Evolutionary conservation across 2,329 filamentous ascomycete genomes (phyloP), one percentile per base, ranked within the genome.

Genomic region (Fulvia fulva): DNA sequence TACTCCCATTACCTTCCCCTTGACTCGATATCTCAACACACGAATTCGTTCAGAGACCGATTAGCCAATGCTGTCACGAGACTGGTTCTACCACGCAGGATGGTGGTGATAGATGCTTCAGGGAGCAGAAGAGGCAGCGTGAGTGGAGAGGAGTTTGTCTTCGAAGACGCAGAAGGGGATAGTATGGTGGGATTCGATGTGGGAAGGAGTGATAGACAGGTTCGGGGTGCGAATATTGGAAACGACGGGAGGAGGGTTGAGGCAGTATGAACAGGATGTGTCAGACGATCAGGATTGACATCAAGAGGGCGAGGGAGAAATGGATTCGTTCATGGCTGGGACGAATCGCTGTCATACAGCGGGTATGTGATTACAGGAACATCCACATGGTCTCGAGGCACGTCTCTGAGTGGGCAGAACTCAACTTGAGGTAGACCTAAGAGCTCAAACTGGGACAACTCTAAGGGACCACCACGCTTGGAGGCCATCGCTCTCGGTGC

Each of bases 151-250:
- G 72, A 73, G 30, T 64, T 74, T 25, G 56, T 64, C 6, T 78
- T 78, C 57, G 76, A 74, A 46, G 76, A 76, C 32, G 76, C 75
- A 57, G 76, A 79, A 63, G 75, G 77, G 44, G 77, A 79, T 66
- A 74, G 73, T 53, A 77, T 79, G 76, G 72, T 78, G 3, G 77
- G 77, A 14, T 79, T 79, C 55, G 69, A 70, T 62, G 62, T 67
- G 4, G 54, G 61, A 28, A 65, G 75, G 51, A 62, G 75, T 53
- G 74, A 74, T 65, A 71, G 73, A 7, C 67, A 75, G 44, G 74
- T 76, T 56, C 69, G 73, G 58, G 60, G 74, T 21, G 62, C 73
- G 50, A 55, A 64, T 53, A 60, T 65, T 34, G 57, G 59, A 46
- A 41, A 47, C 32, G 37, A 43, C 32, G 53, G 55, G 43, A 56